These are phyloP conservation scores for Physocladia obscura DNA, from an alignment of 192 early-diverging fungal genomes.

Conservation along the genomic window DNA sequence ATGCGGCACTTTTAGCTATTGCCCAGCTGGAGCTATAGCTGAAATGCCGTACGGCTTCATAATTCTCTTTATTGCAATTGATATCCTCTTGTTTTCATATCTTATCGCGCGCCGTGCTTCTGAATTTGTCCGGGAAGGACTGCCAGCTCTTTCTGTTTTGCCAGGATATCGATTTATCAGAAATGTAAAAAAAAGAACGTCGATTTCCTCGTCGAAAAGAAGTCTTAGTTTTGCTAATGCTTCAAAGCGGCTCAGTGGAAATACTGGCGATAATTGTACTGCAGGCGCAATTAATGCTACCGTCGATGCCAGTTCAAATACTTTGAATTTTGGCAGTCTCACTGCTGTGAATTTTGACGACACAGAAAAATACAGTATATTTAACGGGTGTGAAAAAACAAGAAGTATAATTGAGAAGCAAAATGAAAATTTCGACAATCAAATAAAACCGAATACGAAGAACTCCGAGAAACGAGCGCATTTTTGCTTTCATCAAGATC, in stretches of 20 bases:
- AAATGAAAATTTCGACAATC: too few species aligned
- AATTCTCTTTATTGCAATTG: conserved; percentile 14
- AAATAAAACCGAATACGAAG: too few species aligned
- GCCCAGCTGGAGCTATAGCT: conserved; percentile 29
- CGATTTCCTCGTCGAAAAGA: neutral
- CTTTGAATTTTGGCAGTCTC: too few species aligned
- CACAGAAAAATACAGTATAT: too few species aligned
- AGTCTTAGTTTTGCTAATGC: neutral
- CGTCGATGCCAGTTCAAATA: too few species aligned
- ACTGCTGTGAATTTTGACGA: neutral
- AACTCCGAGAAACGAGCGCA: neutral
- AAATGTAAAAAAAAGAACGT: neutral
- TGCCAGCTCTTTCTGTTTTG: neutral
- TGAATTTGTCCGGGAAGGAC: neutral
- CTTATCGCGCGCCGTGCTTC: conserved; percentile 17
- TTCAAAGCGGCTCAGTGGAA: neutral
- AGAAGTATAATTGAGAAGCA: too few species aligned
- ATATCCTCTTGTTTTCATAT: conserved; percentile 26
- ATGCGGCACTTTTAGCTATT: conserved; percentile 37
- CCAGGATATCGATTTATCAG: too few species aligned
- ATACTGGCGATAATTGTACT: neutral
- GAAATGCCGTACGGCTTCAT: conserved; percentile 25
- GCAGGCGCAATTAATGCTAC: neutral
- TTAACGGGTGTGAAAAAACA: too few species aligned
- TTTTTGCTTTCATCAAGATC: neutral